Evolutionary conservation across 2,329 filamentous ascomycete genomes (phyloP), one percentile per base, ranked within the genome.

Genomic region (Knufia petricola): DNA sequence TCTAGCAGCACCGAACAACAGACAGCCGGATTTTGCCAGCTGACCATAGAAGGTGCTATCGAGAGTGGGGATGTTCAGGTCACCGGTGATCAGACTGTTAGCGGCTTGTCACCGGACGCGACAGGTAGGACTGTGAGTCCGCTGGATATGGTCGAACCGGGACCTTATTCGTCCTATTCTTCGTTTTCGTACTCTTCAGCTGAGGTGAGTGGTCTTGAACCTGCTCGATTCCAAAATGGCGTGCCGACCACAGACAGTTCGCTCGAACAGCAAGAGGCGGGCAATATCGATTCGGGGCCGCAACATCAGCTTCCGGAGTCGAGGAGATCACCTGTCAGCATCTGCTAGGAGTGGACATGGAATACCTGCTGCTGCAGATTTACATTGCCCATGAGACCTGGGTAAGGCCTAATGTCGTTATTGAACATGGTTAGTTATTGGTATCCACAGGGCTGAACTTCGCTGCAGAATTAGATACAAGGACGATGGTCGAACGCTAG

Each of bases 341-440:
- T 36, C 43, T 46, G 43, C 43, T 46, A 46, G 43, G 28, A 46
- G 20, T 46, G 43, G 43, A 46, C 43, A 23, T 46, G 43, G 17
- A 30, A 20, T 13, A 23, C 28, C 17, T 54, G 58, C 30, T 50
- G 37, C 13, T 45, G 54, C n/a, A 56, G 30, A 31, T n/a, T 31
- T 31, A n/a, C 30, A 31, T n/a, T n/a, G n/a, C n/a, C n/a, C n/a
- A n/a, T n/a, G n/a, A n/a, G n/a, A n/a, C n/a, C n/a, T n/a, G n/a
- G n/a, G n/a, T n/a, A n/a, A n/a, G n/a, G n/a, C n/a, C n/a, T n/a
- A n/a, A n/a, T 20, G 15, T n/a, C n/a, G 34, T 15, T 37, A 20
- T 20, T 37, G 34, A 7, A 15, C 15, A 20, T 28, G 4, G 4
- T 7, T n/a, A 37, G 17, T n/a, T 7, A 4, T 4, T n/a, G 34